Evolutionary conservation across 1,284 basidiomycete genomes (phyloP).

Genomic region (Irpex lacteus): DNA sequence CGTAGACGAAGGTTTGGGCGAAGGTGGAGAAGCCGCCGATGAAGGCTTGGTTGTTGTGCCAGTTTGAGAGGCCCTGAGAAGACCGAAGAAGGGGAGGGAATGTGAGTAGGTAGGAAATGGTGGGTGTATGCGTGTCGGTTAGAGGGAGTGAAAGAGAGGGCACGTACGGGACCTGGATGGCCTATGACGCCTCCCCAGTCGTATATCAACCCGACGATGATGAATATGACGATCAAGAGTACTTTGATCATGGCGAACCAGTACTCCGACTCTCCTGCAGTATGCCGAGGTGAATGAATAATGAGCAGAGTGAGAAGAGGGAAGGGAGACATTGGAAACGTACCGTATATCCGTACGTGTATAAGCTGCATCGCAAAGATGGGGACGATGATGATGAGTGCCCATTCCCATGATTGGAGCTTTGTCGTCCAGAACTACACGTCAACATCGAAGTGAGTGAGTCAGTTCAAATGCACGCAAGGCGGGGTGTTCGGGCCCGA

Average conservation of each 20-base stretch:
- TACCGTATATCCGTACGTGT: constrained; percentile 48
- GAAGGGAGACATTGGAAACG: constrained; percentile 10
- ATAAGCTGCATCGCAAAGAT: constrained; percentile 43
- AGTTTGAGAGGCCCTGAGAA: constrained; percentile 48
- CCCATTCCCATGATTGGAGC: constrained; percentile 49
- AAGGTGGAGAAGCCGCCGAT: constrained; percentile 51
- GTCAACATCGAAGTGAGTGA: not conserved
- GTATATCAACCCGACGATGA: constrained; percentile 35
- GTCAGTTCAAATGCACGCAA: not conserved
- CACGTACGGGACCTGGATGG: constrained; percentile 47
- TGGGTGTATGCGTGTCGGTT: not conserved
- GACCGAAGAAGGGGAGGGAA: too few species aligned
- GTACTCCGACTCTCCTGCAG: constrained; percentile 29
- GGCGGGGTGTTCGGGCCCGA: too few species aligned
- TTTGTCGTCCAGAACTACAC: constrained; percentile 21
- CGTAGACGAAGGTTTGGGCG: constrained; percentile 53
- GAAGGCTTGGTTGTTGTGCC: constrained; percentile 48
- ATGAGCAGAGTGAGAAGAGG: not conserved
- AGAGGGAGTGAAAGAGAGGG: not conserved
- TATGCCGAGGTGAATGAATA: not conserved
- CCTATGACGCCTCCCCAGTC: constrained; percentile 56
- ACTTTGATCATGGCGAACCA: constrained; percentile 34
- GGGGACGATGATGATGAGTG: constrained; percentile 47
- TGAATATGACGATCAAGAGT: constrained; percentile 29
- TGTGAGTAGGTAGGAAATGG: not conserved